These are phyloP conservation scores for Skeletonema costatum DNA, from an alignment of 108 stramenopile species.

Conservation along the genomic window DNA sequence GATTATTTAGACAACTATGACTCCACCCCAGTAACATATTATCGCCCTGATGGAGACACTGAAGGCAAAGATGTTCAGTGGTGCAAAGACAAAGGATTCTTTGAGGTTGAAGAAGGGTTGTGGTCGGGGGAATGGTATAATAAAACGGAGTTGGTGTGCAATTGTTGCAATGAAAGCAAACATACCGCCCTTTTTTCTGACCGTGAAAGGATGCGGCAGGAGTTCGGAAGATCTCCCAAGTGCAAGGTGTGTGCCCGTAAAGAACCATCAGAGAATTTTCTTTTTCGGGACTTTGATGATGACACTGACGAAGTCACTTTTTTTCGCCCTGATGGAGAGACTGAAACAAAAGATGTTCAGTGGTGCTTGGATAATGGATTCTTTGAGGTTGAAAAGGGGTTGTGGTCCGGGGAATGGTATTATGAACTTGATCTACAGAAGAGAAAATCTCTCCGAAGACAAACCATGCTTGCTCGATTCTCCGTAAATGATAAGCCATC, in stretches of 20 bases:
- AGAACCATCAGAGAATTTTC: not conserved
- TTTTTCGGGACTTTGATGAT: not conserved
- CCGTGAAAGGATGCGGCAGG: too few relatives aligned
- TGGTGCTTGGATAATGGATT: slow-evolving; percentile 29
- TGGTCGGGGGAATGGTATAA: slow-evolving; percentile 24
- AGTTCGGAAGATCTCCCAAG: too few relatives aligned
- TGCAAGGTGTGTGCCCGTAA: not conserved
- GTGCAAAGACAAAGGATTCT: slow-evolving; percentile 17
- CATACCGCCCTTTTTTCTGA: too few relatives aligned
- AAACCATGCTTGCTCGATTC: too few relatives aligned
- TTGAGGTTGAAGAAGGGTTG: slow-evolving; percentile 7
- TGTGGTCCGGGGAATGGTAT: slow-evolving; percentile 26
- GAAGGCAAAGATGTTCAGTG: slow-evolving; percentile 14
- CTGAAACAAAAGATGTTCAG: slow-evolving; percentile 4
- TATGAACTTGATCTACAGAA: not conserved
- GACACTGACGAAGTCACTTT: slow-evolving; percentile 3
- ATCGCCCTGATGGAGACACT: not conserved
- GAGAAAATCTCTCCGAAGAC: too few relatives aligned
- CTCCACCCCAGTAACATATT: too few relatives aligned
- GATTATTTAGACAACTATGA: too few relatives aligned
- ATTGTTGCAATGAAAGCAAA: too few relatives aligned
- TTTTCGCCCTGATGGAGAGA: slow-evolving; percentile 11
- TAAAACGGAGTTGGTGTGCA: too few relatives aligned
- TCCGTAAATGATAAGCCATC: too few relatives aligned
- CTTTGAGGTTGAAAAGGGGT: slow-evolving; percentile 6